Evolutionary conservation across 495 filamentous ascomycete genomes (phyloP), one percentile per base, ranked within the genome.

Genomic region (Xylaria cubensis): DNA sequence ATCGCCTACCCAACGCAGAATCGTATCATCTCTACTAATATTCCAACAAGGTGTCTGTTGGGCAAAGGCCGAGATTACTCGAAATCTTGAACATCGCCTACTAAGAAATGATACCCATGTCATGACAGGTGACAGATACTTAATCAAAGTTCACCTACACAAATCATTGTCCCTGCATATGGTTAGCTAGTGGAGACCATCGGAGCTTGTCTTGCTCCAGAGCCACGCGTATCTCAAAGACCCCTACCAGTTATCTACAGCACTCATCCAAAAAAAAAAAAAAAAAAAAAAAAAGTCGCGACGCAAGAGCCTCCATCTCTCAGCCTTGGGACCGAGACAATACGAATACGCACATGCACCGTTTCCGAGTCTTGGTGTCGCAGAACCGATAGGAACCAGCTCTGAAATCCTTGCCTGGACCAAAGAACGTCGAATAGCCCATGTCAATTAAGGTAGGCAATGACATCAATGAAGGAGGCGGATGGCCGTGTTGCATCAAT

Each of bases 341-440:
- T 61, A 61, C 58, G 58, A 61, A 61, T 61, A 61, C 58, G 58
- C 32, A 39, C 9, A 21, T 21, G 6, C n/a, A 39, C 21, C 26
- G 36, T 36, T 36, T 39, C 39, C 1, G 17, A 36, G 19, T 4
- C 39, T 39, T 39, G 3, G 17, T 13, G 32, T 8, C 10, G 39
- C 58, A 56, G 13, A 7, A 5, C 24, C 4, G 12, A 32, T 32
- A 26, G 21, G 6, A 39, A 39, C 17, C 24, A 12, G 1, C n/a
- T 19, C 32, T 12, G 9, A 2, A 6, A 61, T 36, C n/a, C 58
- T 9, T 59, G 55, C 34, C 15, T 7, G 3, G 15, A 36, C 34
- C 0, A 17, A 59, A 34, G 17, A 59, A 59, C 1, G 10, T 10
- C n/a, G 3, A 55, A 55, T 8, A 26, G 21, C 51, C 56, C 17